phyloP scores from a whole-genome alignment of 306 rosid genomes.

The Trichosanthes truncata region DNA sequence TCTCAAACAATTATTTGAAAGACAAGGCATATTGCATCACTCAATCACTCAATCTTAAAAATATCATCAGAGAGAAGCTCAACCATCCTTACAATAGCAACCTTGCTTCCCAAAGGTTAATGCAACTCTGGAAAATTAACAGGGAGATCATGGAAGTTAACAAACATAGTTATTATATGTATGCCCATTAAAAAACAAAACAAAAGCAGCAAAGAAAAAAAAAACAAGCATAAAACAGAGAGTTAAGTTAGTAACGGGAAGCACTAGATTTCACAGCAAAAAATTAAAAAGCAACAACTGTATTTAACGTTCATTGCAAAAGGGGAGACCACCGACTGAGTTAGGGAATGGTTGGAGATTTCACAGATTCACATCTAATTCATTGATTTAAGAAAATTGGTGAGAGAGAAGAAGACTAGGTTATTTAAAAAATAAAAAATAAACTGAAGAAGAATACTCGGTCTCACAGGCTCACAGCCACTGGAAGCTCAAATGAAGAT shows the following conservation, averaged over 20 bases:
- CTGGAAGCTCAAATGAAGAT: too few relatives aligned
- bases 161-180: neutral
- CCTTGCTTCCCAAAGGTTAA: neutral
- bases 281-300: neutral
- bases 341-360: neutral
- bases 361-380: neutral
- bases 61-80: slow-evolving; percentile 82
- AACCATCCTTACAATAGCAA: slow-evolving; percentile 36
- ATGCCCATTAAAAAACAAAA: neutral
- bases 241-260: neutral
- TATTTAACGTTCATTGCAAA: neutral
- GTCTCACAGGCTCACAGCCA: too few relatives aligned
- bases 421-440: too few relatives aligned
- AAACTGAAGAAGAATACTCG: too few relatives aligned
- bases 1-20: too few relatives aligned
- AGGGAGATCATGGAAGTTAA: neutral
- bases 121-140: neutral
- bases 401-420: too few relatives aligned
- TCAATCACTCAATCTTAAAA: slow-evolving; percentile 51
- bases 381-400: too few relatives aligned
- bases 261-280: neutral
- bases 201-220: neutral
- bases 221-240: neutral
- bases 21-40: too few relatives aligned
- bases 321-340: neutral